Evolutionary conservation across 2,329 filamentous ascomycete species (phyloP).

Genomic region (Botrytis sinoallii): DNA sequence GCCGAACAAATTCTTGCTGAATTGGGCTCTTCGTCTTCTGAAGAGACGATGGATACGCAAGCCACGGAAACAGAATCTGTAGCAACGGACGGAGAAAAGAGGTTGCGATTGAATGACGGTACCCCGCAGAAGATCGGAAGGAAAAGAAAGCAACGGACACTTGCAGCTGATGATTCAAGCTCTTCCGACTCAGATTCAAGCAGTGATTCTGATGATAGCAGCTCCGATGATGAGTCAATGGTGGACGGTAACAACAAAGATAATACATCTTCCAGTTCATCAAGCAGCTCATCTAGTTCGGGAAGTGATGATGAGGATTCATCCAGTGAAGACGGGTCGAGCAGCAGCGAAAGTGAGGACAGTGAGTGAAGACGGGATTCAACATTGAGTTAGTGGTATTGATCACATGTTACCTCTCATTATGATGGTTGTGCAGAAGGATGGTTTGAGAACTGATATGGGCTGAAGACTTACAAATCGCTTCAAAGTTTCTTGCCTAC

Average conservation of each 20-base stretch:
- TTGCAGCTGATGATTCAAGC: conserved; percentile 28
- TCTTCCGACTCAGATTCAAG: conserved; percentile 25
- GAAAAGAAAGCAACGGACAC: conserved; percentile 46
- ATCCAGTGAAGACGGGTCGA: conserved; percentile 9
- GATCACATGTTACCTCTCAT: not conserved
- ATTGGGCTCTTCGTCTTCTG: conserved; percentile 41
- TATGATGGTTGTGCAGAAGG: not conserved
- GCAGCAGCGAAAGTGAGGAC: conserved; percentile 16
- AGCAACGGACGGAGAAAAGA: conserved; percentile 40
- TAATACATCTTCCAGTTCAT: conserved; percentile 27
- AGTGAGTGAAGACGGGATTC: conserved; percentile 12
- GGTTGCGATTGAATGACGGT: conserved; percentile 46
- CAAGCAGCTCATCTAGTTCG: conserved; percentile 26
- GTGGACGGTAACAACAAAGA: conserved; percentile 16
- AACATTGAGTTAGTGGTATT: not conserved
- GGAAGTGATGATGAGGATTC: conserved; percentile 19
- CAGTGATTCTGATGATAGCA: conserved; percentile 25
- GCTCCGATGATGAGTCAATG: conserved; percentile 27
- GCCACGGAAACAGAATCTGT: conserved; percentile 17
- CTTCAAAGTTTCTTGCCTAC: not conserved
- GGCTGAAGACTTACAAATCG: not conserved
- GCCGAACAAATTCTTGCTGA: conserved; percentile 56
- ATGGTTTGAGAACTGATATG: not conserved
- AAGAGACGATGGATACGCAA: conserved; percentile 23
- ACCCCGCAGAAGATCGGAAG: conserved; percentile 45